Base-by-base conservation (phyloP, 2,329 filamentous ascomycete genomes). In the Trichoderma breve region DNA sequence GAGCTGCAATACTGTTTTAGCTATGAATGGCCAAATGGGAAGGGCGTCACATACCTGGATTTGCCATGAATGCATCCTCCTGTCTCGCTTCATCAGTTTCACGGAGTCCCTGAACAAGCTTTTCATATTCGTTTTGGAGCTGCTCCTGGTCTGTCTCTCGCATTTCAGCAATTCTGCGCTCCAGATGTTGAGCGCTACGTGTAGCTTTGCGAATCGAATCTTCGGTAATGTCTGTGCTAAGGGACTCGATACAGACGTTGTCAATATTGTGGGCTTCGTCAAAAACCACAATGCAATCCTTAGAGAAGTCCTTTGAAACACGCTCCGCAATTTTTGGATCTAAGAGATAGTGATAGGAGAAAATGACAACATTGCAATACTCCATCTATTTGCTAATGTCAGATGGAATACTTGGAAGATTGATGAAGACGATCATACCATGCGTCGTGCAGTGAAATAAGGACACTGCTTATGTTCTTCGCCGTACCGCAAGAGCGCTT, bases 201-300 rank as follows among this genome's bases (percentile, higher is more conserved):
- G 94, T 95, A 24, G 96, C 96, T 82, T 94, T 97, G 26, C 95
- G 90, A 68, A 99, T 82, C 0, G 95, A 98, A 76, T 98, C 96
- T 79, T 99, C 95, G 0, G 95, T 98, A 71, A 99, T 89, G 78
- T 99, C 96, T 55, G 97, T 98, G 79, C 96, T 99, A 14, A 98
- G 84, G 2, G 96, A 95, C 79, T 99, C 96, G 76, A 99, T 99
- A 80, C 97, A 99, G 72, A 99, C 96, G 79, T 99, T 99, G 86
- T 99, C 96, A 76, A 99, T 99, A 79, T 99, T 99, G 84, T 99
- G 96, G 15, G 96, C 96, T 82, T 99, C 96, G 78, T 99, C 96
- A 75, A 99, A 99, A 3, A 99, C 96, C 24, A 99, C 93, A 67
- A 99, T 99, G 80, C 95, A 98, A 81, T 99, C 97, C 77, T 98